phyloP scores from a whole-genome alignment of 2,329 filamentous ascomycete genomes.

The Hymenoscyphus salicellus region DNA sequence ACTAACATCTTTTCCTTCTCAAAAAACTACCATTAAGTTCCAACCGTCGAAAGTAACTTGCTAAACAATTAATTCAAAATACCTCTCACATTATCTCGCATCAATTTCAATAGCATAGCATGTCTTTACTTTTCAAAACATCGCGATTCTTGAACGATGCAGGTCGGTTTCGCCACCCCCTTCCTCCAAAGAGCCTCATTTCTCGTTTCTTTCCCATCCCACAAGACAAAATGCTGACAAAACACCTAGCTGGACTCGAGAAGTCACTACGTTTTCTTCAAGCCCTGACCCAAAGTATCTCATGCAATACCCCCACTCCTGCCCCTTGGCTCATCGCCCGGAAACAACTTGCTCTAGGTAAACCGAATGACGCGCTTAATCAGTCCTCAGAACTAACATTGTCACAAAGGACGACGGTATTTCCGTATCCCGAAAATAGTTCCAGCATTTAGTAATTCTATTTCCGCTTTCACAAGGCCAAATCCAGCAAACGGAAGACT shows the following conservation, averaged over 20 bases:
- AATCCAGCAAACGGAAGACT: conserved; percentile 8
- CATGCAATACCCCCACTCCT: conserved; percentile 44
- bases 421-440: conserved; percentile 69
- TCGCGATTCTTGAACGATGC: conserved; percentile 30
- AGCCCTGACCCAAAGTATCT: conserved; percentile 47
- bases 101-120: background rate
- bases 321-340: conserved; percentile 40
- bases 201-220: background rate
- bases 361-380: background rate
- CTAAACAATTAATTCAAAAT: no score
- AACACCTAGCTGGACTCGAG: conserved; percentile 54
- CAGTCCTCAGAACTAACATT: background rate
- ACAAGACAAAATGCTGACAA: conserved; percentile 2
- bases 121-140: conserved; percentile 19
- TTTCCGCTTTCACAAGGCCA: conserved; percentile 38
- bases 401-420: conserved; percentile 53
- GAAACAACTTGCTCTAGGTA: conserved; percentile 41
- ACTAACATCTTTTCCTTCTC: background rate
- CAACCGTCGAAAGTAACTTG: background rate
- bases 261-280: conserved; percentile 59
- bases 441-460: conserved; percentile 54
- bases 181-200: no score
- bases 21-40: background rate
- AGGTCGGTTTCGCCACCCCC: conserved; percentile 16
- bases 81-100: background rate